Conservation (phyloP, 2,329 filamentous ascomycete genomes). For the Domatiomyces globalis region DNA sequence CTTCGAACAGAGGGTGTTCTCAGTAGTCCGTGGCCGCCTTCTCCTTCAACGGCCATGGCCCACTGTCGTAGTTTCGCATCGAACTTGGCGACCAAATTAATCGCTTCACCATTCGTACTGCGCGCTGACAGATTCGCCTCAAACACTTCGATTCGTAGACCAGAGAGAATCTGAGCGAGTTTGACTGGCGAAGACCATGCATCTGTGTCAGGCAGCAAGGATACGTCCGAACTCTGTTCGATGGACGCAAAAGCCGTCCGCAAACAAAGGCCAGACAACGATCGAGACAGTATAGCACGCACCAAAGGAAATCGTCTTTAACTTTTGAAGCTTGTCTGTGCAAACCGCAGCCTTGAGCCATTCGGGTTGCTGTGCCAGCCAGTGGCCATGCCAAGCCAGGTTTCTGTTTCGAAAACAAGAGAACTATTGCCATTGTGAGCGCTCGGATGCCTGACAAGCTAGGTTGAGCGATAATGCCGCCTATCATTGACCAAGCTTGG, state of each 20-base stretch:
- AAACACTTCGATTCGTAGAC: neutral
- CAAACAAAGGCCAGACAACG: slow-evolving; percentile 1
- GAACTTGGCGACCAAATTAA: slow-evolving; percentile 1
- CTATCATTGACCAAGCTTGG: slow-evolving; percentile 1
- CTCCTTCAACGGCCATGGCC: neutral
- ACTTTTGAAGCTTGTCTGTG: neutral
- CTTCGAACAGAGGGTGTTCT: neutral
- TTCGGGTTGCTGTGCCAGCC: neutral
- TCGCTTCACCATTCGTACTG: neutral
- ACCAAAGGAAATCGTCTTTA: neutral
- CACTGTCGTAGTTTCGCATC: neutral
- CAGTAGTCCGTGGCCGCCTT: neutral
- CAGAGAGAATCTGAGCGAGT: neutral
- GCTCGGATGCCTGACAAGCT: neutral
- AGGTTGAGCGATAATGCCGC: neutral
- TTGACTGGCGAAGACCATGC: neutral
- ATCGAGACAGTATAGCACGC: neutral
- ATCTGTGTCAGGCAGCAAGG: neutral
- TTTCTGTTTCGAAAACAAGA: neutral
- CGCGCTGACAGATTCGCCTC: neutral
- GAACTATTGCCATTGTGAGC: neutral
- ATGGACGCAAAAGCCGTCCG: neutral
- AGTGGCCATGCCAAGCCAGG: neutral
- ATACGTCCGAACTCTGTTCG: neutral
- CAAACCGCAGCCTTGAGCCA: slow-evolving; percentile 1